Percentiles rank a stretch among this genome's conserved stretches.
Evolutionary conservation across 106 monocot species (phyloP).

Genomic region (Dendrobium chrysotoxum): DNA sequence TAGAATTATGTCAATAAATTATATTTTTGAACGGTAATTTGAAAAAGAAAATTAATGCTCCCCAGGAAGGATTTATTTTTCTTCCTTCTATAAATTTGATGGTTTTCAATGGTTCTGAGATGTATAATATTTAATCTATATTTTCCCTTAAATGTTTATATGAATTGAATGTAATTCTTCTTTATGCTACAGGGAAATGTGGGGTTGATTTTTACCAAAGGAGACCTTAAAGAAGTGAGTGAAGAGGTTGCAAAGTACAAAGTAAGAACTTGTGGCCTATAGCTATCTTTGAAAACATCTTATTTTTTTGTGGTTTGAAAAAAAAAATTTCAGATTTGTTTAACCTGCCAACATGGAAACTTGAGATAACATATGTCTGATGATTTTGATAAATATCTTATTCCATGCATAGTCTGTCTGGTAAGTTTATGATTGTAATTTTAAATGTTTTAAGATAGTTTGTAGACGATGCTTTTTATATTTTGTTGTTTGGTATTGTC

Average conservation of each 20-base stretch:
- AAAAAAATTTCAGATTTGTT: neutral
- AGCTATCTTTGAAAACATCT: neutral
- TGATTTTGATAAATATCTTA: too few relatives aligned
- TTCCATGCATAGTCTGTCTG: too few relatives aligned
- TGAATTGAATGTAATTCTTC: neutral
- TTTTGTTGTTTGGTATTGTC: too few relatives aligned
- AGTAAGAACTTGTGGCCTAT: conserved; percentile 16
- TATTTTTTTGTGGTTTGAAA: neutral
- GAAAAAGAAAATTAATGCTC: neutral
- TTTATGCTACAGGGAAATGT: conserved; percentile 56
- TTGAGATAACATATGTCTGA: too few relatives aligned
- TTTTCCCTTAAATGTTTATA: neutral
- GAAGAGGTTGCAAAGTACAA: conserved; percentile 87
- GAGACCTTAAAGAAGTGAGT: conserved; percentile 87
- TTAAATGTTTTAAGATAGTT: too few relatives aligned
- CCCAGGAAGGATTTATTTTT: neutral
- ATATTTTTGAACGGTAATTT: neutral
- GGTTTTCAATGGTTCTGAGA: neutral
- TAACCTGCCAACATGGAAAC: neutral
- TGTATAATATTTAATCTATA: neutral
- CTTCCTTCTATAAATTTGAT: neutral
- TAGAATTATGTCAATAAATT: neutral
- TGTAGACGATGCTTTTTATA: too few relatives aligned
- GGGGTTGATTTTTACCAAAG: conserved; percentile 87
- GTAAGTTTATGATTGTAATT: too few relatives aligned